Conservation (phyloP, 805 yeast genomes). For the Wickerhamomyces alni region DNA sequence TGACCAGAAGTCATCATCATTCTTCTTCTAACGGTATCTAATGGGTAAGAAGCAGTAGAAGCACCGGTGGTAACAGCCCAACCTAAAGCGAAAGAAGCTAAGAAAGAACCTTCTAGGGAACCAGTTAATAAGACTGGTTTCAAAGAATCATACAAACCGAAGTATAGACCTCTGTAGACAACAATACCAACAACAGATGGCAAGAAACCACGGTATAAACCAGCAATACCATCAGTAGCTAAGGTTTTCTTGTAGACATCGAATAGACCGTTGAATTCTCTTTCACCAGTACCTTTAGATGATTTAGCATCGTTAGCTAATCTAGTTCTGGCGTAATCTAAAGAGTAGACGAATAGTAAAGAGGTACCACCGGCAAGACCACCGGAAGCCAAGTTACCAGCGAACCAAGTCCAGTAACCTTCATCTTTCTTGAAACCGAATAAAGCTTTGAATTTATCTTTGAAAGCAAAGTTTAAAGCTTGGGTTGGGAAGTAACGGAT, state of each 20-base stretch:
- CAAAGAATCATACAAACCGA: constrained; percentile 94
- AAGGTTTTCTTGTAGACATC: constrained; percentile 96
- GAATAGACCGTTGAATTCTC: constrained; percentile 95
- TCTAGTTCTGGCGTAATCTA: constrained; percentile 98
- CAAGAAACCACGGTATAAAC: constrained; percentile 99
- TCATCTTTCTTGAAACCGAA: constrained; percentile 97
- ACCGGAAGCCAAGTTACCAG: constrained; percentile 98
- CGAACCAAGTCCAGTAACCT: constrained; percentile 89
- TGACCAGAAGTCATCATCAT: constrained; percentile 99
- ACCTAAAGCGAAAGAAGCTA: constrained; percentile 93
- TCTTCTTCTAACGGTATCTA: constrained; percentile 99
- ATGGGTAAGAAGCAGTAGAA: constrained; percentile 97
- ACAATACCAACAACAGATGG: constrained; percentile 96
- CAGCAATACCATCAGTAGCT: constrained; percentile 94
- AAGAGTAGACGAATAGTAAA: constrained; percentile 87
- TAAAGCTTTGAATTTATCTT: constrained; percentile 92
- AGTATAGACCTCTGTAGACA: constrained; percentile 99
- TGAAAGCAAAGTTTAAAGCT: constrained; percentile 97
- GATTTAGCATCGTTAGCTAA: constrained; percentile 97
- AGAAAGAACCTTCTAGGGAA: constrained; percentile 89
- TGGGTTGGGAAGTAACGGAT: constrained; percentile 99
- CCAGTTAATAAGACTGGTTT: constrained; percentile 94
- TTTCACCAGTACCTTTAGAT: constrained; percentile 76
- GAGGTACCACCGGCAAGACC: constrained; percentile 98
- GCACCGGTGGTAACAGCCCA: constrained; percentile 99